phyloP scores from a whole-genome alignment of 441 rosid genomes.

The Gossypium trilobum region DNA sequence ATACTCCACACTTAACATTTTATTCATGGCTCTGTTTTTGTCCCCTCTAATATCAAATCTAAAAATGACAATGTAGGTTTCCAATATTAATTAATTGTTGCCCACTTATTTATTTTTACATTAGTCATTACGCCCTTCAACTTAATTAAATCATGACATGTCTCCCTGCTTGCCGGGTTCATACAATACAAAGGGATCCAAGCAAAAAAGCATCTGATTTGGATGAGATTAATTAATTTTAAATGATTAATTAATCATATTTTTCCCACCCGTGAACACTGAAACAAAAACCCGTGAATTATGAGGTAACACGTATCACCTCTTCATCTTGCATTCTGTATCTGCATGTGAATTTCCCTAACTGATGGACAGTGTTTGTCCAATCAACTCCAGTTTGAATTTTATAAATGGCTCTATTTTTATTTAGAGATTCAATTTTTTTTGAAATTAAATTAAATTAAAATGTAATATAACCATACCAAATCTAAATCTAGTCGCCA shows the following conservation, averaged over 20 bases:
- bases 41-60: too few relatives aligned
- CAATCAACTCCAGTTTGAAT: background rate
- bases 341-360: background rate
- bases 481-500: too few relatives aligned
- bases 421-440: too few relatives aligned
- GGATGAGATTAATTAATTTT: background rate
- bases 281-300: conserved; percentile 36
- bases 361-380: too few relatives aligned
- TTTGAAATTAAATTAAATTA: background rate
- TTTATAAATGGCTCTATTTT: background rate
- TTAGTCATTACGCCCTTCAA: too few relatives aligned
- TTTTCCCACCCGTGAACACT: conserved; percentile 24
- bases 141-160: too few relatives aligned
- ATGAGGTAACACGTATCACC: conserved; percentile 18
- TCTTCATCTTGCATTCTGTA: background rate
- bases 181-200: background rate
- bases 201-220: background rate
- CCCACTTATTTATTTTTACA: too few relatives aligned
- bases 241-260: background rate
- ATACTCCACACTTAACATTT: too few relatives aligned
- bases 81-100: too few relatives aligned
- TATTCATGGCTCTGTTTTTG: too few relatives aligned
- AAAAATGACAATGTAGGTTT: too few relatives aligned
- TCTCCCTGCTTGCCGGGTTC: too few relatives aligned
- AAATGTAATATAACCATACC: background rate